phyloP scores from a whole-genome alignment of 1,284 basidiomycete species.

The Sporisorium exsertum region DNA sequence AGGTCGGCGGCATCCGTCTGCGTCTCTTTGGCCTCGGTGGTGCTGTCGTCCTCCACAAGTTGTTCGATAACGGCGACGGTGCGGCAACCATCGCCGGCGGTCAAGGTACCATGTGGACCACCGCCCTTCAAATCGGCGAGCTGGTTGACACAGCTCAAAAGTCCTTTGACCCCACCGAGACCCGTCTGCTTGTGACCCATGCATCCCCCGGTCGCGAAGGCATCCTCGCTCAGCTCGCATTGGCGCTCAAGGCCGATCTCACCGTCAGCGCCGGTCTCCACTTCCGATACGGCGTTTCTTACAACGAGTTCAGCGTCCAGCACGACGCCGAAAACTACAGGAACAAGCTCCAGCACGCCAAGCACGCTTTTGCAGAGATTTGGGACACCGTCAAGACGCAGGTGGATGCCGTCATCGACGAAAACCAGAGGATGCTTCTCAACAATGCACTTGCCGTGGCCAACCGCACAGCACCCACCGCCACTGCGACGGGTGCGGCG shows the following conservation, averaged over 20 bases:
- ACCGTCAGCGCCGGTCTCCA: conserved; percentile 95
- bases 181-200: conserved; percentile 91
- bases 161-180: conserved; percentile 87
- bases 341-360: conserved; percentile 81
- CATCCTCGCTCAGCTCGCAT: conserved; percentile 87
- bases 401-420: conserved; percentile 91
- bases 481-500: conserved; percentile 73
- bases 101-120: conserved; percentile 99
- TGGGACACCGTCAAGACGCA: conserved; percentile 94
- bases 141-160: conserved; percentile 96
- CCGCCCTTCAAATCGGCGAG: conserved; percentile 95
- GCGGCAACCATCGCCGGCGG: conserved; percentile 95
- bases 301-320: conserved; percentile 97
- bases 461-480: conserved; percentile 78
- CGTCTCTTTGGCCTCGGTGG: conserved; percentile 94
- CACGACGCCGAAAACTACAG: conserved; percentile 89
- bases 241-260: conserved; percentile 91
- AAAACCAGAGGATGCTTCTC: conserved; percentile 86
- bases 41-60: conserved; percentile 93
- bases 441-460: conserved; percentile 89
- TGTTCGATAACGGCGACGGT: conserved; percentile 96
- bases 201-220: conserved; percentile 93
- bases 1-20: conserved; percentile 92
- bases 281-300: conserved; percentile 94
- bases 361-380: conserved; percentile 86